Conservation (phyloP, 768 basidiomycete species). For the Tulasnella calospora region DNA sequence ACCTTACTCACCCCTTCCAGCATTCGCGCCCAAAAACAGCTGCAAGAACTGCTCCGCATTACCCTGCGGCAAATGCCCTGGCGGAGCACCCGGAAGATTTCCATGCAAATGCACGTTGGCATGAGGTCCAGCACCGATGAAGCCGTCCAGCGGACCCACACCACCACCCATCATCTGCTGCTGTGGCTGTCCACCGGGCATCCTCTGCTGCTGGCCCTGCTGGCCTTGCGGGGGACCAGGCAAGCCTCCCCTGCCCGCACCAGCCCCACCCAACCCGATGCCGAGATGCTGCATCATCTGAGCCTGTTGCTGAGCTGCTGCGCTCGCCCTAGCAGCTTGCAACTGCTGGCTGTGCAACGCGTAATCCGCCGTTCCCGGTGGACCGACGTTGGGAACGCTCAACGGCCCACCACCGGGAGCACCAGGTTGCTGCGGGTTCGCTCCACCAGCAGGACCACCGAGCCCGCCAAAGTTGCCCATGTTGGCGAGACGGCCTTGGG, state of each 20-base stretch:
- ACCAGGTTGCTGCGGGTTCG: constrained; percentile 1
- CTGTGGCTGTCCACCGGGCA: constrained; percentile 3
- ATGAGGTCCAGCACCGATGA: background rate
- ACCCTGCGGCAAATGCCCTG: background rate
- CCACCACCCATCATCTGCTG: constrained; percentile 12
- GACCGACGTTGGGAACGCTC: constrained; percentile 10
- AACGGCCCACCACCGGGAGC: background rate
- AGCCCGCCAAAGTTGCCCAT: background rate
- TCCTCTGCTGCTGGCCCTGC: constrained; percentile 9
- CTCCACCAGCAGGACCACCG: background rate
- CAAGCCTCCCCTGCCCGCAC: background rate
- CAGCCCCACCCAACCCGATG: background rate
- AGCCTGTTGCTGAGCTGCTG: constrained; percentile 6
- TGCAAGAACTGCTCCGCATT: constrained; percentile 23
- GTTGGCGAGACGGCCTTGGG: background rate
- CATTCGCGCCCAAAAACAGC: constrained; percentile 13
- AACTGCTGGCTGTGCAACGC: constrained; percentile 1
- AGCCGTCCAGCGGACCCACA: background rate
- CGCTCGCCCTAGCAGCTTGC: constrained; percentile 3
- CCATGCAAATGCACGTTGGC: background rate
- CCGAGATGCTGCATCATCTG: constrained; percentile 24
- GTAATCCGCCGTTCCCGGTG: constrained; percentile 10
- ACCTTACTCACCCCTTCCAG: constrained; percentile 36
- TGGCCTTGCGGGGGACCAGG: background rate
- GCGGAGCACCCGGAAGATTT: background rate